Conservation (phyloP, 495 filamentous ascomycete genomes). For the Penicillium simplicissimum region DNA sequence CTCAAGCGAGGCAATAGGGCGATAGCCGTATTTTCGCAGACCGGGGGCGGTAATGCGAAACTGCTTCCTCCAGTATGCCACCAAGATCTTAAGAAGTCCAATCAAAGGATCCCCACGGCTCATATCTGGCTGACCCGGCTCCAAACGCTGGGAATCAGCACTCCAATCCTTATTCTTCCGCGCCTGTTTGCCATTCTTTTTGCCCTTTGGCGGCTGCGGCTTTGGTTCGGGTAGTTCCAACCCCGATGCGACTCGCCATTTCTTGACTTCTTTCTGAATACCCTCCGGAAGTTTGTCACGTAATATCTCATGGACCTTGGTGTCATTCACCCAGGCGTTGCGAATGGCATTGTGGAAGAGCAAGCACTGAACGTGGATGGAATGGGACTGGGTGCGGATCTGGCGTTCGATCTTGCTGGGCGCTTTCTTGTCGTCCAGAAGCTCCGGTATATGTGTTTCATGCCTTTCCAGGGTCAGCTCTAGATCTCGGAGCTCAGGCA, state of each 20-base stretch:
- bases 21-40: slow-evolving; percentile 87
- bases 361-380: slow-evolving; percentile 84
- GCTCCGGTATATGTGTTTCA: slow-evolving; percentile 55
- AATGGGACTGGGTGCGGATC: slow-evolving; percentile 76
- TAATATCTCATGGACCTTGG: slow-evolving; percentile 74
- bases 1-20: slow-evolving; percentile 65
- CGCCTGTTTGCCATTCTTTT: slow-evolving; percentile 48
- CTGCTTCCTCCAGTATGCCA: slow-evolving; percentile 83
- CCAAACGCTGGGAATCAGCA: slow-evolving; percentile 63
- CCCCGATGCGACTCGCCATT: slow-evolving; percentile 69
- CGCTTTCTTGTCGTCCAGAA: slow-evolving; percentile 75
- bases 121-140: slow-evolving; percentile 68
- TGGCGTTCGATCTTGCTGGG: slow-evolving; percentile 79
- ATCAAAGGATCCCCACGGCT: slow-evolving; percentile 82
- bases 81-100: slow-evolving; percentile 70
- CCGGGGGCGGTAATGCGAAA: slow-evolving; percentile 78
- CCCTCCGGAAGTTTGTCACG: slow-evolving; percentile 66
- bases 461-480: slow-evolving; percentile 73
- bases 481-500: slow-evolving; percentile 53
- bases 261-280: slow-evolving; percentile 70
- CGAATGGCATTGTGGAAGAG: slow-evolving; percentile 86
- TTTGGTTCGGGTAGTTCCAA: slow-evolving; percentile 47
- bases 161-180: slow-evolving; percentile 66
- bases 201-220: slow-evolving; percentile 33
- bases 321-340: slow-evolving; percentile 83